Evolutionary conservation across 108 stramenopile genomes (phyloP).

Genomic region (Aurantiochytrium sp.): DNA sequence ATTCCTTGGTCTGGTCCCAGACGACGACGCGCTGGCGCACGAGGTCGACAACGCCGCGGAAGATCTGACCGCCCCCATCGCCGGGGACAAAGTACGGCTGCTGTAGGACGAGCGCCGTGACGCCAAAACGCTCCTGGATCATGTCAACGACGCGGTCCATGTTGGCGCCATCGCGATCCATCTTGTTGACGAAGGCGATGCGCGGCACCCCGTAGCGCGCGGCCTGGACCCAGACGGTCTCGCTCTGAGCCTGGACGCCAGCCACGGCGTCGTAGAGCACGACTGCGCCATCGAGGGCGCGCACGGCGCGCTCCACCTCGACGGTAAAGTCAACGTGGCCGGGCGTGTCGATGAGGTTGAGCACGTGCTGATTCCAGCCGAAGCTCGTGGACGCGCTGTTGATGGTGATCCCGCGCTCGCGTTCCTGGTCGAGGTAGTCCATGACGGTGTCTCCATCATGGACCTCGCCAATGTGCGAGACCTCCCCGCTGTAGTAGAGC

Average conservation of each 20-base stretch:
- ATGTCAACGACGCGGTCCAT: conserved; percentile 73
- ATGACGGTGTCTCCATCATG: conserved; percentile 93
- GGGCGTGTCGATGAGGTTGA: conserved; percentile 98
- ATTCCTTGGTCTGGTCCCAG: conserved; percentile 59
- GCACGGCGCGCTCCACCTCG: conserved; percentile 90
- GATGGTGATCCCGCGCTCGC: conserved; percentile 98
- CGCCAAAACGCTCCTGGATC: conserved; percentile 64
- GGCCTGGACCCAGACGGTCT: conserved; percentile 97
- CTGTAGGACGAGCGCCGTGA: conserved; percentile 34
- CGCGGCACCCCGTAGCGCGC: conserved; percentile 87
- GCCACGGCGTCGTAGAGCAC: conserved; percentile 94
- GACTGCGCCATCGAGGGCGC: conserved; percentile 93
- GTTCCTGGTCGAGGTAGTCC: conserved; percentile 93
- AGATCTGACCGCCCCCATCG: conserved; percentile 58
- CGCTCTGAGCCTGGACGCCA: conserved; percentile 96
- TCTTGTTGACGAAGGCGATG: conserved; percentile 89
- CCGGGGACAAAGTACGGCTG: conserved; percentile 40
- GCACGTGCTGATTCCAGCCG: conserved; percentile 83
- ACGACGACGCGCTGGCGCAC: conserved; percentile 83
- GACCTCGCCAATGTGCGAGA: conserved; percentile 71
- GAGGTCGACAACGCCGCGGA: conserved; percentile 84
- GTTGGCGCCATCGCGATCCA: conserved; percentile 92
- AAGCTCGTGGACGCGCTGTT: conserved; percentile 90
- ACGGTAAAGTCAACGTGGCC: conserved; percentile 98
- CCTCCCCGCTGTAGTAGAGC: conserved; percentile 83